Percentiles rank a stretch among this genome's conserved stretches.
Evolutionary conservation across 2,329 filamentous ascomycete species (phyloP).

Genomic region (Sporothrix variecibatus): DNA sequence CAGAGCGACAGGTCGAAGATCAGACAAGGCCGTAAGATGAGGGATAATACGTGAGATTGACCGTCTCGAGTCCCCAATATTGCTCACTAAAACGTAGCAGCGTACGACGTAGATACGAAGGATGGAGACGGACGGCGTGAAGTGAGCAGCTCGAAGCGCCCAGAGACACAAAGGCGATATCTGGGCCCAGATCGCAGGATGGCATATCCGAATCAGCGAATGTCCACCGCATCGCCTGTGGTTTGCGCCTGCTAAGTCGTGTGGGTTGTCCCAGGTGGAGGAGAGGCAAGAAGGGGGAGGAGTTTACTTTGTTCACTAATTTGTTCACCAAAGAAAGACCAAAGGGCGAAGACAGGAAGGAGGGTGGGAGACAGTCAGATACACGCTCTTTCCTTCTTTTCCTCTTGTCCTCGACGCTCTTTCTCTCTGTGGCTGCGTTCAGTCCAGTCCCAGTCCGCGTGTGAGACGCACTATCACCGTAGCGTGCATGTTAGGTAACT

Average conservation of each 20-base stretch:
- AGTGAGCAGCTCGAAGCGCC: not conserved
- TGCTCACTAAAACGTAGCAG: not conserved
- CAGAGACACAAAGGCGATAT: not conserved
- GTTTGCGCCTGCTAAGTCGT: slow-evolving; percentile 9
- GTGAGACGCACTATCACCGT: slow-evolving; percentile 9
- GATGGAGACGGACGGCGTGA: not conserved
- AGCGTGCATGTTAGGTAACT: slow-evolving; percentile 17
- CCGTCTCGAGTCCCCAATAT: not conserved
- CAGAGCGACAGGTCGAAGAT: not conserved
- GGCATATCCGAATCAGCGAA: not conserved
- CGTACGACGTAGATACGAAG: not conserved
- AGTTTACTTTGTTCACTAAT: not conserved
- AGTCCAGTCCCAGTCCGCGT: not conserved
- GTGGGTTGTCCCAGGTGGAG: not conserved
- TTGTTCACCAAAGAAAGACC: not conserved
- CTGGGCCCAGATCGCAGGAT: not conserved
- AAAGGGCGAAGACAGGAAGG: not conserved
- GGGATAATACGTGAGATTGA: slow-evolving; percentile 3
- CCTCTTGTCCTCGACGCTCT: not conserved
- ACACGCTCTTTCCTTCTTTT: not conserved
- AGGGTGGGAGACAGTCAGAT: slow-evolving; percentile 8
- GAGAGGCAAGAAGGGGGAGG: not conserved
- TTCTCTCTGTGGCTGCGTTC: not conserved
- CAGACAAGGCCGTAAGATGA: slow-evolving; percentile 1
- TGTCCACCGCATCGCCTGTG: not conserved